These are phyloP conservation scores for Cystobasidium sp. DNA, from an alignment of 1,284 basidiomycete species.

Conservation along the genomic window DNA sequence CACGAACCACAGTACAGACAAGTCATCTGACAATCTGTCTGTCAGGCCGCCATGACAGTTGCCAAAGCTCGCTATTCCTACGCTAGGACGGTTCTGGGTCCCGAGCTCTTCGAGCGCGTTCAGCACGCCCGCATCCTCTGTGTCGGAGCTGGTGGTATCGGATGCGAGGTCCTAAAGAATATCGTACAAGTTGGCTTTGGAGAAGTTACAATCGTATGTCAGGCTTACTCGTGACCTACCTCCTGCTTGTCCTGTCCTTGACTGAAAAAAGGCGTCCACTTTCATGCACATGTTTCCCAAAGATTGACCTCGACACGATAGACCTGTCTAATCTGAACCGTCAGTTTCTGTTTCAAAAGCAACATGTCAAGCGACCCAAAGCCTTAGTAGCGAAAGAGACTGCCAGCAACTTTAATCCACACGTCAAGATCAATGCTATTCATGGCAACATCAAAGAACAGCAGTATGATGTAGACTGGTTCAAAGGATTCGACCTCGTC, in stretches of 20 bases:
- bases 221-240: background rate
- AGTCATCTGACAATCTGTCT: background rate
- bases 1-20: too few species aligned
- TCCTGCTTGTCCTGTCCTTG: background rate
- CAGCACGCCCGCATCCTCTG: constrained; percentile 47
- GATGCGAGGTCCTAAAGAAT: constrained; percentile 97
- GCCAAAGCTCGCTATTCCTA: constrained; percentile 46
- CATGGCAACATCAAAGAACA: constrained; percentile 96
- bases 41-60: background rate
- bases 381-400: constrained; percentile 87
- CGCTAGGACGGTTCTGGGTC: constrained; percentile 48
- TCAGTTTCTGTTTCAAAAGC: constrained; percentile 96
- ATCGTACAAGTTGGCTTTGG: constrained; percentile 90
- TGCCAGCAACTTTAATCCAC: constrained; percentile 88
- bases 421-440: constrained; percentile 82
- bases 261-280: background rate
- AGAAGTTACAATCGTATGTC: constrained; percentile 71
- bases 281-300: background rate
- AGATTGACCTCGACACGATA: constrained; percentile 94
- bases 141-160: constrained; percentile 48
- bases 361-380: constrained; percentile 96
- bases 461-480: constrained; percentile 89
- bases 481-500: constrained; percentile 85
- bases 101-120: constrained; percentile 48
- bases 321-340: constrained; percentile 97